Evolutionary conservation across 441 rosid genomes (phyloP), one percentile per base, ranked within the genome.

Genomic region (Bruguiera hainesii): DNA sequence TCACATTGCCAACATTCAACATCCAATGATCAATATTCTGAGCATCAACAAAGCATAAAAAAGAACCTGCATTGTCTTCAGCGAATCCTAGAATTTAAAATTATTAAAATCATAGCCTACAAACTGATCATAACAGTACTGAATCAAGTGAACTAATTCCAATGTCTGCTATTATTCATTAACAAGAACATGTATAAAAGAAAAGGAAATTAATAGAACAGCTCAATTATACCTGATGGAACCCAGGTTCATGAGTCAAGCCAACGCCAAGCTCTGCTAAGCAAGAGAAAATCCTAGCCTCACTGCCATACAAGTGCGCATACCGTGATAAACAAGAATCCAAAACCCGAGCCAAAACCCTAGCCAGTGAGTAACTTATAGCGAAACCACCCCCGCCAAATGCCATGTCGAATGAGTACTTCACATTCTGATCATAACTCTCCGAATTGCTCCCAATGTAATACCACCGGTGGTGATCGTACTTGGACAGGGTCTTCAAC

Each of bases 371-470:
- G 52, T 79, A 75, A 66, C 96, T 91, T 20, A 91, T 76, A 1
- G 93, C 97, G 48, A 94, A 91, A 55, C 98, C 97, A 30, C 92
- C 97, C 0, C 98, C 97, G 16, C 98, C 97, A 62, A 88, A 94
- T 26, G 89, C 98, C 97, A 91, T 93, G 21, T 82, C 83, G 62
- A 91, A 91, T 20, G 97, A 91, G 71, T 88, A 25, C 80, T 82
- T 88, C 62, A 70, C 67, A 30, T 91, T 93, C 88, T 91, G 98
- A 74, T 76, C 88, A 66, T 87, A 91, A 69, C 75, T 71, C 85
- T 93, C 98, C 46, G 96, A 91, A 71, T 81, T 88, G 63, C 87
- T 79, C 60, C 97, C 97, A 15, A 93, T 69, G 68, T 91, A 93
- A 73, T 74, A 82, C 93, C 96, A 89, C 65, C 75, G 62, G 7